These are phyloP conservation scores for Pichia insulana DNA, from an alignment of 805 yeast genomes.

Conservation along the genomic window DNA sequence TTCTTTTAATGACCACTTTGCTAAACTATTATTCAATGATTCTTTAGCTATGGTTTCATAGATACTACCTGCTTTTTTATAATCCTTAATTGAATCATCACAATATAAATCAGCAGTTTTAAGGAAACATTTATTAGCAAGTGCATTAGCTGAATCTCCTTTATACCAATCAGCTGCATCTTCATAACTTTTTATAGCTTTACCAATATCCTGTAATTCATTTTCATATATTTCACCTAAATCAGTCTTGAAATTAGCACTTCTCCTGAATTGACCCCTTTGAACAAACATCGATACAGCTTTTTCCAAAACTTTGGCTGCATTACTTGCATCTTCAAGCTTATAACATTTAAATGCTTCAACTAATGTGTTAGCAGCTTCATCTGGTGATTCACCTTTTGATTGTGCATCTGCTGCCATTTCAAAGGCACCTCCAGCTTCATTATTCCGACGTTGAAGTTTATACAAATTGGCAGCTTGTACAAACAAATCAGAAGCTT, in stretches of 20 bases:
- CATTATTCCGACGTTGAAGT: slow-evolving; percentile 57
- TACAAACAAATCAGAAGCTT: slow-evolving; percentile 81
- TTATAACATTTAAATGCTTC: slow-evolving; percentile 88
- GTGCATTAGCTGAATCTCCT: slow-evolving; percentile 87
- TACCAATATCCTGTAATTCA: slow-evolving; percentile 53
- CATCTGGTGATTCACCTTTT: slow-evolving; percentile 72
- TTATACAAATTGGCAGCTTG: slow-evolving; percentile 93
- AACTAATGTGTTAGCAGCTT: slow-evolving; percentile 80
- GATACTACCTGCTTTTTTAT: slow-evolving; percentile 62
- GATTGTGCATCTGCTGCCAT: slow-evolving; percentile 77
- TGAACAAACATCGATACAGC: slow-evolving; percentile 81
- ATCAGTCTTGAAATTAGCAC: slow-evolving; percentile 90
- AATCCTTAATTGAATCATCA: slow-evolving; percentile 50
- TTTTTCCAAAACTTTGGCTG: slow-evolving; percentile 64
- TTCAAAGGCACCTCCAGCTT: slow-evolving; percentile 79
- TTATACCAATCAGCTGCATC: slow-evolving; percentile 95
- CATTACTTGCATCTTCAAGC: slow-evolving; percentile 62
- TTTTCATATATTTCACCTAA: slow-evolving; percentile 80
- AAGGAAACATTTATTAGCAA: slow-evolving; percentile 78
- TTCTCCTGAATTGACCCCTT: slow-evolving; percentile 92
- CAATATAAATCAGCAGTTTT: slow-evolving; percentile 89
- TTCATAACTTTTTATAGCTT: slow-evolving; percentile 73
- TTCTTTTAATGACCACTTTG: slow-evolving; percentile 90
- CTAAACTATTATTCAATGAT: slow-evolving; percentile 61
- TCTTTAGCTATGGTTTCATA: slow-evolving; percentile 75